Percentiles rank a stretch among this genome's conserved stretches.
phyloP scores from a whole-genome alignment of 225 moss, liverwort and hornwort species.

The Marchantia polymorpha region DNA sequence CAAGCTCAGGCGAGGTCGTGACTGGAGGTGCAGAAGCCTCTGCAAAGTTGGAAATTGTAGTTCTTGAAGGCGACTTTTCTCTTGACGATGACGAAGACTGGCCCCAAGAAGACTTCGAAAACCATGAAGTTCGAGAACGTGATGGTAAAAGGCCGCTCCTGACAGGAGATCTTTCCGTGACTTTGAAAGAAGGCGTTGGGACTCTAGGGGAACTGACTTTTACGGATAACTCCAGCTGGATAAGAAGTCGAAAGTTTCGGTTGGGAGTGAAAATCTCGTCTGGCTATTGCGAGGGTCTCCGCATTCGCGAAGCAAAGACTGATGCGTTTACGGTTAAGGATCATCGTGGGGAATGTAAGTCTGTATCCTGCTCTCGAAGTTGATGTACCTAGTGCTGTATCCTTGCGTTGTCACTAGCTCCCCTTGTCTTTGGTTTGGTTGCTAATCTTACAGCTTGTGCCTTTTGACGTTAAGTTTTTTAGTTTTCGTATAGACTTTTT shows the following conservation, averaged over 20 bases:
- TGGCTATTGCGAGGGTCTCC: conserved; percentile 35
- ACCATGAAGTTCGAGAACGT: conserved; percentile 44
- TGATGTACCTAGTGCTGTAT: too few species aligned
- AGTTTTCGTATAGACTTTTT: too few species aligned
- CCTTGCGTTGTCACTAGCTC: too few species aligned
- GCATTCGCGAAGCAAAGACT: conserved; percentile 44
- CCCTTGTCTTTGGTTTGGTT: too few species aligned
- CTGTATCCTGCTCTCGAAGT: not conserved
- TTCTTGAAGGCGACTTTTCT: conserved; percentile 46
- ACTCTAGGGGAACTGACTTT: conserved; percentile 42
- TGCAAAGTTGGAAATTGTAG: conserved; percentile 44
- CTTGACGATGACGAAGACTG: conserved; percentile 44
- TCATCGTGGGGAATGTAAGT: conserved; percentile 39
- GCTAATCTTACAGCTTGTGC: too few species aligned
- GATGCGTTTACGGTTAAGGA: conserved; percentile 47
- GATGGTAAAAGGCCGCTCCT: conserved; percentile 47
- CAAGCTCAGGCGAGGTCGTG: conserved; percentile 34
- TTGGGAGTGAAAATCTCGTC: conserved; percentile 39
- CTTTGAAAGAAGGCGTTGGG: conserved; percentile 41
- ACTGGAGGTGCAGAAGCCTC: conserved; percentile 23
- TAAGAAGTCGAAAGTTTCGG: conserved; percentile 43
- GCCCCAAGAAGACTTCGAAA: conserved; percentile 36
- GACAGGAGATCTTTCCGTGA: conserved; percentile 42
- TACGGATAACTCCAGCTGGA: conserved; percentile 50
- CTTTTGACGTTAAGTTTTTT: too few species aligned